Base-by-base conservation (phyloP, 2,329 filamentous ascomycete species). In the Myriosclerotinia curreyana region DNA sequence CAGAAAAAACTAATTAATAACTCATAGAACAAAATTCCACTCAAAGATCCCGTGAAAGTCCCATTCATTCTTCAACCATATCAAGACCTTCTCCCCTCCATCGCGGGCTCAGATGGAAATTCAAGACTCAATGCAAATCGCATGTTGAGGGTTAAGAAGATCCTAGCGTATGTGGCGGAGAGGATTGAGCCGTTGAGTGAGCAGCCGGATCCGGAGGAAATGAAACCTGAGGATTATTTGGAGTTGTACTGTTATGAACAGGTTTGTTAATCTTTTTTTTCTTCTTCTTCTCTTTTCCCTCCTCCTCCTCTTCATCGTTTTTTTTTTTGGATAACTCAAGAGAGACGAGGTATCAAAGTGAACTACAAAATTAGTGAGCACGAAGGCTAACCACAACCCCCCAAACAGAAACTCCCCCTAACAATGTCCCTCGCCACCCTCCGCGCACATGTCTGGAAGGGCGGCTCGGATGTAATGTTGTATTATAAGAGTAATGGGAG, bases 141-240 rank as follows among this genome's bases (percentile, higher is more conserved):
- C 63, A 98, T 99, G 95, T 82, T 99, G 59, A 86, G 95, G 54
- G 92, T 96, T 4, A 94, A 92, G 79, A 99, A 99, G 80, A 95
- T 99, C 28, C 79, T 98, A 65, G 86, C 87, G 0, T 99, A 99
- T 72, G 86, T 99, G 22, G 91, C 92, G 1, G 95, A 99, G 76
- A 85, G 93, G 62, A 94, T 99, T 65, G 94, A 98, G 71, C 82
- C 85, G 9, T 76, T 82, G n/a, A 79, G 83, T 0, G 81, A 86
- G 58, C 82, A 86, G 60, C 79, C 81, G 5, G 83, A 87, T 58
- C 79, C 82, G 12, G 79, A 85, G 60, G 80, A 79, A 20, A 78
- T 96, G 73, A 88, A 84, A 71, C 91, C 94, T 1, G 94, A 98
- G 74, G 92, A 98, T 73, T 97, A 97, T 77, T 79, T 99, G 40